Percentiles rank a stretch among this genome's conserved stretches.
Conservation (phyloP, 1,284 basidiomycete genomes). For the Coriolopsis trogii region DNA sequence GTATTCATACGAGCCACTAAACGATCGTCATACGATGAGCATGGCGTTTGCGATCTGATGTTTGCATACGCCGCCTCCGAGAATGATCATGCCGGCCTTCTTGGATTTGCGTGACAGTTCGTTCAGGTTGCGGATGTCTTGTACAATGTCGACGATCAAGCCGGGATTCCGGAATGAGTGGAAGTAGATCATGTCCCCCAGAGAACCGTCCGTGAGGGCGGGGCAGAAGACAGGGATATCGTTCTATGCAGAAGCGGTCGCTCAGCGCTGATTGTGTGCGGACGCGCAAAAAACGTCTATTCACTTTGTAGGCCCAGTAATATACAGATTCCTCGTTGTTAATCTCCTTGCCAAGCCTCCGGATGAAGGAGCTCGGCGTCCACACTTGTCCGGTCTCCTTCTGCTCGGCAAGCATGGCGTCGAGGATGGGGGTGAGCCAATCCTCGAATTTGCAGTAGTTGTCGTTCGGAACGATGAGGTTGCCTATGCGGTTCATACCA, state of each 20-base stretch:
- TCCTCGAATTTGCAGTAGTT: constrained; percentile 99
- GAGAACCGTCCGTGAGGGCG: constrained; percentile 95
- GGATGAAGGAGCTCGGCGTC: constrained; percentile 95
- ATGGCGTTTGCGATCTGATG: constrained; percentile 99
- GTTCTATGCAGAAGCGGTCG: constrained; percentile 63
- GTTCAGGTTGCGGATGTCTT: constrained; percentile 92
- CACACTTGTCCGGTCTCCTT: constrained; percentile 73
- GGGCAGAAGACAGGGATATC: constrained; percentile 99
- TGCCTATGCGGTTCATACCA: constrained; percentile 98
- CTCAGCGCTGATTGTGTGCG: constrained; percentile 29
- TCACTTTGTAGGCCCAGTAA: constrained; percentile 98
- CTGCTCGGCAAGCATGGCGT: constrained; percentile 92
- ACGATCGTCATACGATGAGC: constrained; percentile 76
- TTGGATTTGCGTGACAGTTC: constrained; percentile 87
- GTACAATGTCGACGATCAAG: constrained; percentile 91
- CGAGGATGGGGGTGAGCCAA: constrained; percentile 95
- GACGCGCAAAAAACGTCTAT: constrained; percentile 35
- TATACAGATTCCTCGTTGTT: constrained; percentile 97
- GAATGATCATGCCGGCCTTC: constrained; percentile 98
- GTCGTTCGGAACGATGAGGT: constrained; percentile 96
- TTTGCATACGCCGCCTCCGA: constrained; percentile 98
- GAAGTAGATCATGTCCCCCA: constrained; percentile 99
- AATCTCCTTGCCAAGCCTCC: constrained; percentile 92
- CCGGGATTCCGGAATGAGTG: constrained; percentile 94
- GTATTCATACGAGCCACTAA: not conserved